Evolutionary conservation across 2,329 filamentous ascomycete genomes (phyloP), one percentile per base, ranked within the genome.

Genomic region (Aspergillus viridinutans): DNA sequence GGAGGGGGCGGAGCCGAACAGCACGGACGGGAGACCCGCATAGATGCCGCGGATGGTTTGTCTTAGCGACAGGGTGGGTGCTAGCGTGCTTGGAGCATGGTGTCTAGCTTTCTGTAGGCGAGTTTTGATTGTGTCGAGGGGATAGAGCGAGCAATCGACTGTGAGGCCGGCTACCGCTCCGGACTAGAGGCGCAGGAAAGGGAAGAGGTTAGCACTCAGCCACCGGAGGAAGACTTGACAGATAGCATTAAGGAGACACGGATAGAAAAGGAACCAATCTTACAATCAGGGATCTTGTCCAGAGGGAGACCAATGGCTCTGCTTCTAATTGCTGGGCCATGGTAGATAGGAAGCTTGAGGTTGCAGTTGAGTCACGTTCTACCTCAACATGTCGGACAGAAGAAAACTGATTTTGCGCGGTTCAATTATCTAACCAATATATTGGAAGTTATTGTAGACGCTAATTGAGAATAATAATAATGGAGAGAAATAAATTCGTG

Each of bases 91-190:
- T 86, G 56, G 82, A 73, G 50, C 84, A 84, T 61, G 92, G 91
- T 79, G 69, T 56, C 73, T 69, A 57, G 72, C 73, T 62, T 75
- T 76, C 60, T 99, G 94, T 6, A 99, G 90, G 17, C 94, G 92
- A 47, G 95, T 99, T 79, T 99, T 99, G 72, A 99, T 87, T 0
- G 94, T 99, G 83, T 99, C 95, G 81, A 99, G 91, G 0, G 94
- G 94, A 80, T 90, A 99, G 71, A 99, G 90, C 55, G 92, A 92
- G 69, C 96, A 87, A 83, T 99, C 94, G 75, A 97, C 94, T 14
- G 92, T 96, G 50, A 94, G 94, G 71, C 94, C 94, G 64, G 94
- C 94, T 64, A 97, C 80, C 70, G 87, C 94, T 74, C 94, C 94
- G 65, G 94, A 91, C 81, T 88, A 67, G 35, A 53, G 25, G 23